Evolutionary conservation across 306 rosid species (phyloP).

Genomic region (Lathyrus oleraceus): DNA sequence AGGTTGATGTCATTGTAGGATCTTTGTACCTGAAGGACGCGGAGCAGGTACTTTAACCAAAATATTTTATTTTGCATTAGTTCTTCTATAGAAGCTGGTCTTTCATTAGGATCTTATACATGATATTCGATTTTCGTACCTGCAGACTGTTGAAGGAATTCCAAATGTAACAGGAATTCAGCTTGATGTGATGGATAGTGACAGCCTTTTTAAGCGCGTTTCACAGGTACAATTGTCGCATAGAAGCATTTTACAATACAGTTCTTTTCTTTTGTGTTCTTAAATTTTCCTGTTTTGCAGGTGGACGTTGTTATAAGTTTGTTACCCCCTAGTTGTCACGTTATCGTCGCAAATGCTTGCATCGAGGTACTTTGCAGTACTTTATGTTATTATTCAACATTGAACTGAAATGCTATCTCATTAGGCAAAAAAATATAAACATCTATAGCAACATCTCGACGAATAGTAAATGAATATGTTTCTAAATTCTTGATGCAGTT

Average conservation of each 20-base stretch:
- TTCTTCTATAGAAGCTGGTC: conserved; percentile 33
- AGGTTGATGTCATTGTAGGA: conserved; percentile 81
- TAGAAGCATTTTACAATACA: neutral
- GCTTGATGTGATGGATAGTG: conserved; percentile 73
- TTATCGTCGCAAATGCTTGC: conserved; percentile 80
- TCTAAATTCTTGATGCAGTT: conserved; percentile 55
- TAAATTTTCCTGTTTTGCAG: conserved; percentile 41
- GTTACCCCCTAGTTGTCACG: conserved; percentile 79
- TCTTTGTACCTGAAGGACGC: conserved; percentile 89
- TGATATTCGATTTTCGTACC: conserved; percentile 32
- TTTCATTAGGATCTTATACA: conserved; percentile 26
- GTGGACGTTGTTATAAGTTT: conserved; percentile 88
- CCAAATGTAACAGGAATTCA: conserved; percentile 74
- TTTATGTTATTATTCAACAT: conserved; percentile 28
- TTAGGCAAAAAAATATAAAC: neutral
- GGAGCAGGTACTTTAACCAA: conserved; percentile 62
- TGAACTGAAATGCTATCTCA: conserved; percentile 17
- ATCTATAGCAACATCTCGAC: neutral
- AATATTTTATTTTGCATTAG: conserved; percentile 28
- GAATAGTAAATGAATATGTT: conserved; percentile 27
- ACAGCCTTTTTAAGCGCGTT: conserved; percentile 50
- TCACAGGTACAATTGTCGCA: conserved; percentile 62
- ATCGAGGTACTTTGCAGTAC: conserved; percentile 65
- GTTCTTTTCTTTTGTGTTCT: conserved; percentile 10
- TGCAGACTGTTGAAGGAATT: conserved; percentile 78